Evolutionary conservation across 345 rosid genomes (phyloP).

Genomic region (Arabis alpina): DNA sequence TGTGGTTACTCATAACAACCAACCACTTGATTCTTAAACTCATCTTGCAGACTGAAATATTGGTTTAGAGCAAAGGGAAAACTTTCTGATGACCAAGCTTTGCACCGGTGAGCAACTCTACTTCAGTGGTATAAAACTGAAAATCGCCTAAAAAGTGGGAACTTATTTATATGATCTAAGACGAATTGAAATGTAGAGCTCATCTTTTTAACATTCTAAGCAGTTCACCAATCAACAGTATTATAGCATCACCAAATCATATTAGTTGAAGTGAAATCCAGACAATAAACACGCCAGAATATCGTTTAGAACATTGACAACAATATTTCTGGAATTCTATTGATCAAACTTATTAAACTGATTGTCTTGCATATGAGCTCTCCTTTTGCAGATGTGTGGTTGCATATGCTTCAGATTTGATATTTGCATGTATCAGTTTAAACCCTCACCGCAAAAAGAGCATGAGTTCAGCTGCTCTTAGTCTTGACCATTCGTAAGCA

Average conservation of each 20-base stretch:
- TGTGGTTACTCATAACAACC: not conserved
- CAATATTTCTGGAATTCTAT: not conserved
- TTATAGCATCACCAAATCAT: slow-evolving; percentile 2
- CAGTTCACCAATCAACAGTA: not conserved
- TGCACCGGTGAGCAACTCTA: slow-evolving; percentile 67
- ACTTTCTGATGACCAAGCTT: slow-evolving; percentile 88
- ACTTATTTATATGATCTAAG: too few relatives aligned
- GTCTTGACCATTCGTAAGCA: slow-evolving; percentile 93
- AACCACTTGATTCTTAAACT: not conserved
- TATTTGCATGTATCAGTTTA: slow-evolving; percentile 67
- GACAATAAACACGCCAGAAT: not conserved
- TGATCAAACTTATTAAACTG: slow-evolving; percentile 5
- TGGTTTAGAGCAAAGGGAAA: slow-evolving; percentile 94
- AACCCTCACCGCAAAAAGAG: slow-evolving; percentile 79
- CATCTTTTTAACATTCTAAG: slow-evolving; percentile 2
- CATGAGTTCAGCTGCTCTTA: slow-evolving; percentile 59
- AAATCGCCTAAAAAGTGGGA: too few relatives aligned
- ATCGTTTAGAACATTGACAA: not conserved
- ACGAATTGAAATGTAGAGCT: not conserved
- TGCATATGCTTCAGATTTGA: slow-evolving; percentile 88
- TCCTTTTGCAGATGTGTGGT: slow-evolving; percentile 72
- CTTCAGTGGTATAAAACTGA: slow-evolving; percentile 1
- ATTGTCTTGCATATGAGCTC: not conserved
- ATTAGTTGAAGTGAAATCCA: not conserved
- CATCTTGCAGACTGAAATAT: slow-evolving; percentile 64